Percentiles rank a stretch among this genome's conserved stretches.
phyloP scores from a whole-genome alignment of 805 yeast genomes.

The Lipomyces oligophaga region DNA sequence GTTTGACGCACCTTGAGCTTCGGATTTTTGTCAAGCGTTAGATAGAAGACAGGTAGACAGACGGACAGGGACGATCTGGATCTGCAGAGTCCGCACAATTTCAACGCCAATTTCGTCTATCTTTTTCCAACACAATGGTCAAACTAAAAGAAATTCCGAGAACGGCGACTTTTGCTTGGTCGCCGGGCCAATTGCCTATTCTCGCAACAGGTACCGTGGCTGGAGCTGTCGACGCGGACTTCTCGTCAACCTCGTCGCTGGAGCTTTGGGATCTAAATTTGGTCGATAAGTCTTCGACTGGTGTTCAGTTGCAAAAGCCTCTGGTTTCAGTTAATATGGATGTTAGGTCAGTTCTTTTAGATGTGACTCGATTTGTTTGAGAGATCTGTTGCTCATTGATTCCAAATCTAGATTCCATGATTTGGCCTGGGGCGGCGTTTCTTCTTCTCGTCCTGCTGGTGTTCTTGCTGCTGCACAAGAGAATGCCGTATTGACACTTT shows the following conservation, averaged over 20 bases:
- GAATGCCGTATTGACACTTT: constrained; percentile 71
- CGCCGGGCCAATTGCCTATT: constrained; percentile 65
- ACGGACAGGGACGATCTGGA: too few species aligned
- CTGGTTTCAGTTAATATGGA: constrained; percentile 47
- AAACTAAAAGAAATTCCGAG: constrained; percentile 55
- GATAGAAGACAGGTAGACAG: too few species aligned
- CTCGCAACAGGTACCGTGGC: constrained; percentile 93
- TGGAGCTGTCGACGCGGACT: constrained; percentile 88
- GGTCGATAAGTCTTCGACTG: constrained; percentile 36
- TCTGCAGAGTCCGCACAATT: too few species aligned
- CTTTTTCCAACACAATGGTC: background rate
- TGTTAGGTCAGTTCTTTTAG: constrained; percentile 40
- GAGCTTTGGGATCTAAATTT: constrained; percentile 68
- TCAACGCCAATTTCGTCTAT: background rate
- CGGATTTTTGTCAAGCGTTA: too few species aligned
- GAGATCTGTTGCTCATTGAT: background rate
- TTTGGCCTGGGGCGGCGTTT: constrained; percentile 72
- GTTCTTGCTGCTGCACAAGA: constrained; percentile 87
- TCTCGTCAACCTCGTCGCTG: constrained; percentile 71
- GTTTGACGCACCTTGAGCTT: too few species aligned
- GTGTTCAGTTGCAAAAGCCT: constrained; percentile 39
- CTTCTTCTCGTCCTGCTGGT: constrained; percentile 48
- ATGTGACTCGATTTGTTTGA: background rate
- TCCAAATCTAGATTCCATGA: constrained; percentile 55
- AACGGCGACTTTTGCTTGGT: constrained; percentile 97